These are phyloP conservation scores for Rachicladosporium sp. DNA, from an alignment of 2,329 filamentous ascomycete genomes.

Conservation along the genomic window DNA sequence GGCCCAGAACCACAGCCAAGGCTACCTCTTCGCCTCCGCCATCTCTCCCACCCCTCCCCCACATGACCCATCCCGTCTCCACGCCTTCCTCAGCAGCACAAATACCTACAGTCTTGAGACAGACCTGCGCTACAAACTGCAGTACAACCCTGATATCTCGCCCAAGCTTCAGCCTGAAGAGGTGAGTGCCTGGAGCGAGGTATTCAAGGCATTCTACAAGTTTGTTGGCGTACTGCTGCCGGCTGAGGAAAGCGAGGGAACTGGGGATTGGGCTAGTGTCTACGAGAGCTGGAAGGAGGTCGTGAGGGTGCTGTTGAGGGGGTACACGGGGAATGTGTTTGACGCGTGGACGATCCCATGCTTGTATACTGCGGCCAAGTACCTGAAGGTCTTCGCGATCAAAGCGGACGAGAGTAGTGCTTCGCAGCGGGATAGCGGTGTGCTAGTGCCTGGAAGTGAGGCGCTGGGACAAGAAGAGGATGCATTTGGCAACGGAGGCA, in stretches of 20 bases:
- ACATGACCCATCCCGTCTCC: constrained; percentile 52
- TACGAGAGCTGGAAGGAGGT: constrained; percentile 86
- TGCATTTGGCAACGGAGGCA: constrained; percentile 61
- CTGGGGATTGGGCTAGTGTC: constrained; percentile 59
- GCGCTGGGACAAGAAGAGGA: constrained; percentile 60
- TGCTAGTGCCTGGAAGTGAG: constrained; percentile 2
- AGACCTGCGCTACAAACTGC: constrained; percentile 59
- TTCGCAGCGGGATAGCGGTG: constrained; percentile 30
- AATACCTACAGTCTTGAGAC: constrained; percentile 52
- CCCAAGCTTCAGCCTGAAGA: constrained; percentile 40
- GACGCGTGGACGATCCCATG: constrained; percentile 88
- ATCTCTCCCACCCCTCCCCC: constrained; percentile 58
- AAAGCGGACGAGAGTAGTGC: constrained; percentile 64
- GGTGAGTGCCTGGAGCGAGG: constrained; percentile 69
- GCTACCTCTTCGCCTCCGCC: constrained; percentile 61
- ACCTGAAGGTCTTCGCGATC: constrained; percentile 78
- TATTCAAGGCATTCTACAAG: constrained; percentile 76
- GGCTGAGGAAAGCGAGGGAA: constrained; percentile 43
- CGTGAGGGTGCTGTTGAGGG: constrained; percentile 62
- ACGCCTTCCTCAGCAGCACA: constrained; percentile 58
- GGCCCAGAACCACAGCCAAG: constrained; percentile 53
- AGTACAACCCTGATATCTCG: constrained; percentile 41
- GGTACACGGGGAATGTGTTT: constrained; percentile 64
- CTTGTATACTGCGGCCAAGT: constrained; percentile 76
- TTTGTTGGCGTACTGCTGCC: constrained; percentile 61